Base-by-base conservation (phyloP, 176 grass and related monocot species). In the Oryza rufipogon region DNA sequence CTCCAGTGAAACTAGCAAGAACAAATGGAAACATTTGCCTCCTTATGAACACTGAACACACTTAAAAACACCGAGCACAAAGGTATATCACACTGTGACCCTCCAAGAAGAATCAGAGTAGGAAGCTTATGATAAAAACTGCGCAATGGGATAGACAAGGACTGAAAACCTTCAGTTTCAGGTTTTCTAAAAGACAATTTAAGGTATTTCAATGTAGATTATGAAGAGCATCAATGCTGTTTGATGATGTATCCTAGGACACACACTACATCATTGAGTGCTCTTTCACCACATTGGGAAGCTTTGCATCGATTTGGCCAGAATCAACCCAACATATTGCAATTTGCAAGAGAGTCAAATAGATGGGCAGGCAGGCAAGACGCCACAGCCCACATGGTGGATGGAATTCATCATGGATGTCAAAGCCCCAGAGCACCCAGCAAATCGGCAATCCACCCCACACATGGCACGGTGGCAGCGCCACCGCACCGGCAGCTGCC, bases 401-500 rank as follows among this genome's bases (percentile, higher is more conserved):
- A 58, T 58, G 54, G 7, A 58, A 58, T 41, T 41, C 39, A 41
- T 58, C 54, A 58, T 58, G 54, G 54, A 58, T 58, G 54, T 58
- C 54, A n/a, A 58, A 58, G 7, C 6, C 54, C 7, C 54, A 58
- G 9, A 58, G 51, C 51, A 56, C 51, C 1, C 51, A 19, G 16
- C 51, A 28, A 54, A 51, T 25, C 25, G 25, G 25, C 25, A 25
- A 25, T 14, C 13, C 19, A 58, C 1, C 12, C 3, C 19, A 58
- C 17, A 32, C 20, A 39, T 9, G 56, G 22, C 63, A 81, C 54
- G 14, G 17, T 5, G 56, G 36, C 5, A 6, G 22, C 63, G 71
- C 44, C 83, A 81, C 54, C 83, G 71, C 83, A 81, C 54, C 78
- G 49, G 73, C 88, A 75, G 89, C 80, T 83, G 64, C 66, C 88